Evolutionary conservation across 495 filamentous ascomycete species (phyloP).

Genomic region (Penicillium simplicissimum): DNA sequence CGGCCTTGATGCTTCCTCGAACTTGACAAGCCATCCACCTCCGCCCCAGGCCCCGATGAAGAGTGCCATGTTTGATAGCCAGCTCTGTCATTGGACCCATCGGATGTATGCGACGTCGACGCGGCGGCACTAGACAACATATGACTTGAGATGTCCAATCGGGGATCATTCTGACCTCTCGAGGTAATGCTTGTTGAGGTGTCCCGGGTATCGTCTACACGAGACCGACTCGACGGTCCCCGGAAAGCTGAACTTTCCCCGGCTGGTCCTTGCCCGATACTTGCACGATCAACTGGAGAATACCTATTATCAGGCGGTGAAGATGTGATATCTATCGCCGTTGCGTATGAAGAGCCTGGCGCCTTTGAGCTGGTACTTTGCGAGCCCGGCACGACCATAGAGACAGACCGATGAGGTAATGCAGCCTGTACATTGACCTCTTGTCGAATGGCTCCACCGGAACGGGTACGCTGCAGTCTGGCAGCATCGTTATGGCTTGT

Average conservation of each 20-base stretch:
- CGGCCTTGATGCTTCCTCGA: not conserved
- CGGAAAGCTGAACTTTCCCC: not conserved
- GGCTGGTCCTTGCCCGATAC: not conserved
- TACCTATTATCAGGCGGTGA: slow-evolving; percentile 16
- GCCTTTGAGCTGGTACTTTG: slow-evolving; percentile 11
- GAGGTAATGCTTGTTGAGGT: not conserved
- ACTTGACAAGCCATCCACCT: not conserved
- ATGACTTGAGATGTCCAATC: not conserved
- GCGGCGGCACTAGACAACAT: not conserved
- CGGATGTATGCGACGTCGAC: not conserved
- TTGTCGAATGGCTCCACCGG: slow-evolving; percentile 22
- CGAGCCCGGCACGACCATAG: slow-evolving; percentile 22
- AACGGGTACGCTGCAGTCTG: slow-evolving; percentile 28
- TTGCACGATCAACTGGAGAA: not conserved
- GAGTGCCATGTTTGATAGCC: not conserved
- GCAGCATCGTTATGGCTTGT: slow-evolving; percentile 31
- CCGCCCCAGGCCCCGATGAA: not conserved
- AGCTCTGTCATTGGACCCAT: not conserved
- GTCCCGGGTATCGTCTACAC: not conserved
- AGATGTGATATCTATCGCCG: slow-evolving; percentile 42
- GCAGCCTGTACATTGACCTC: not conserved
- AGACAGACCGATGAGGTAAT: slow-evolving; percentile 26
- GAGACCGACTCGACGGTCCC: not conserved
- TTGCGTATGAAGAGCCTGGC: slow-evolving; percentile 36
- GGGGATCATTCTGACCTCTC: not conserved